Conservation (phyloP, 2,329 filamentous ascomycete genomes). For the Phoma herbarum region DNA sequence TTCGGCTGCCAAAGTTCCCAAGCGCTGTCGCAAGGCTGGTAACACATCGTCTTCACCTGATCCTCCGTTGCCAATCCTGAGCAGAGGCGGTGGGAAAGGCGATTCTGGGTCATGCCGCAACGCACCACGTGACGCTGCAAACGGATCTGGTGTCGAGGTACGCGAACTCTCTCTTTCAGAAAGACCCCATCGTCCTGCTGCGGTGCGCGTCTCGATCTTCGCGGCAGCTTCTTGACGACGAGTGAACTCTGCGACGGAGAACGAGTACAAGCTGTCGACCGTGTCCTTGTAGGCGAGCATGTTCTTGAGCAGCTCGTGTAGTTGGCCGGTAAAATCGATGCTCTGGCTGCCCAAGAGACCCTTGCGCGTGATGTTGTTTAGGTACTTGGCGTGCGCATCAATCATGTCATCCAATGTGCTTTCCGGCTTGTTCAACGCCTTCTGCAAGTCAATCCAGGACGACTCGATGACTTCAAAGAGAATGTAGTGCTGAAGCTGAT, state of each 20-base stretch:
- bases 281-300: constrained; percentile 95
- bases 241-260: constrained; percentile 93
- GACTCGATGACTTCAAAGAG: constrained; percentile 98
- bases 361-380: constrained; percentile 94
- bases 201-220: constrained; percentile 71
- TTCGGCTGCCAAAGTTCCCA: constrained; percentile 75
- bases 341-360: constrained; percentile 81
- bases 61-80: constrained; percentile 46
- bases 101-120: constrained; percentile 49
- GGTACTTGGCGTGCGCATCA: constrained; percentile 86
- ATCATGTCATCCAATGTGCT: constrained; percentile 96
- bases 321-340: constrained; percentile 83
- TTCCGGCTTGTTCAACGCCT: constrained; percentile 80
- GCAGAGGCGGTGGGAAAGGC: constrained; percentile 55
- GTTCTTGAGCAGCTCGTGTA: constrained; percentile 89
- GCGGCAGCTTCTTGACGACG: constrained; percentile 85
- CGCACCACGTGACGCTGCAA: constrained; percentile 29
- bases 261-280: constrained; percentile 93
- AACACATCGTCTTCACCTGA: constrained; percentile 70
- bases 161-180: constrained; percentile 59
- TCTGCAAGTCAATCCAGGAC: constrained; percentile 90
- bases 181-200: constrained; percentile 70
- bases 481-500: constrained; percentile 97
- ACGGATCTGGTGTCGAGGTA: constrained; percentile 26
- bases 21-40: constrained; percentile 75